These are phyloP conservation scores for Colletotrichum destructivum DNA, from an alignment of 2,329 filamentous ascomycete genomes.

Conservation along the genomic window DNA sequence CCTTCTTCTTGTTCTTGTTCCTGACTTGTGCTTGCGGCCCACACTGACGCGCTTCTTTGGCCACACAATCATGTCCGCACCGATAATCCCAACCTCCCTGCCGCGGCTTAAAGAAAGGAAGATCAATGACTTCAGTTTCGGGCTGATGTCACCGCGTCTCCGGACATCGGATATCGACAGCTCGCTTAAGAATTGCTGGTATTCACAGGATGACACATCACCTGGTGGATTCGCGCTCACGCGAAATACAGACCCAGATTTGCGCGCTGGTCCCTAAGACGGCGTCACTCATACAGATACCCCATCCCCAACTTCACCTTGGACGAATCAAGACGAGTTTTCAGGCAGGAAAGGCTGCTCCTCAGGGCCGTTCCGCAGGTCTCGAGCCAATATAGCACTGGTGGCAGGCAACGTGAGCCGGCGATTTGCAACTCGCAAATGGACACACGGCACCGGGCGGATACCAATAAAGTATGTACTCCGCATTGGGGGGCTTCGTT, in stretches of 20 bases:
- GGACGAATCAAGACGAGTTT: slow-evolving; percentile 3
- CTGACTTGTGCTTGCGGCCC: slow-evolving; percentile 18
- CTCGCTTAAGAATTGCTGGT: slow-evolving; percentile 1
- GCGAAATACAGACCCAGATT: slow-evolving; percentile 5
- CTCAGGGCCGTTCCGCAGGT: slow-evolving; percentile 35
- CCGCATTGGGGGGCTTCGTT: slow-evolving; percentile 23
- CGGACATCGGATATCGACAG: slow-evolving; percentile 9
- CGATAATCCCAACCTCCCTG: slow-evolving; percentile 17
- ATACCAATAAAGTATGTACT: slow-evolving; percentile 33
- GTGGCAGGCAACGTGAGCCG: slow-evolving; percentile 12
- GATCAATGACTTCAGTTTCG: slow-evolving; percentile 14
- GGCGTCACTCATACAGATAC: slow-evolving; percentile 10
- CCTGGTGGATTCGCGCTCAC: slow-evolving; percentile 8
- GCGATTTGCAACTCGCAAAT: background rate
- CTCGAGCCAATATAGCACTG: slow-evolving; percentile 27
- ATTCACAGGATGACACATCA: slow-evolving; percentile 22
- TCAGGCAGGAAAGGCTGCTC: slow-evolving; percentile 9
- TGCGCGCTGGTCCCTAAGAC: slow-evolving; percentile 7
- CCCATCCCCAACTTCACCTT: slow-evolving; percentile 20
- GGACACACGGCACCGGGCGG: slow-evolving; percentile 23
- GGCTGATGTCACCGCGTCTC: slow-evolving; percentile 29
- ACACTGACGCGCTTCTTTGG: slow-evolving; percentile 33
- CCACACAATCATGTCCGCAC: slow-evolving; percentile 17
- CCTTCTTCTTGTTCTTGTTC: slow-evolving; percentile 22
- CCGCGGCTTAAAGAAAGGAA: background rate